Percentiles rank a stretch among this genome's conserved stretches.
phyloP scores from a whole-genome alignment of 2,329 filamentous ascomycete genomes.

The Aspergillus ochraceus region DNA sequence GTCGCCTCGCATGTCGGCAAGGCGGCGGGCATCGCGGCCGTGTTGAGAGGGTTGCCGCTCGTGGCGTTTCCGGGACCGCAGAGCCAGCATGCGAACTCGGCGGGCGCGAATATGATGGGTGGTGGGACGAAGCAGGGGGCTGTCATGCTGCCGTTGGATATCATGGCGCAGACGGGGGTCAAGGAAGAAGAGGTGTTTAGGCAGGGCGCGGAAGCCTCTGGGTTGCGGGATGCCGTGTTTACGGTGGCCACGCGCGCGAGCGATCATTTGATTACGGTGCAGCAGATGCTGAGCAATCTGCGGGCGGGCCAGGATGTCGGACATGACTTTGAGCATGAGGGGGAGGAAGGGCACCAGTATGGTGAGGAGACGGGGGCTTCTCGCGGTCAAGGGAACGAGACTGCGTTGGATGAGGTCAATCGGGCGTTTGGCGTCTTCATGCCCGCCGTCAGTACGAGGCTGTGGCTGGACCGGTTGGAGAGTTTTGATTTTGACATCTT shows the following conservation, averaged over 20 bases:
- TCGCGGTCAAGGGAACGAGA: conserved; percentile 20
- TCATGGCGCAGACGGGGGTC: conserved; percentile 80
- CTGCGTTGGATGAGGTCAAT: conserved; percentile 55
- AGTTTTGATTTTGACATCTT: conserved; percentile 82
- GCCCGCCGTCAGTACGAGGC: conserved; percentile 72
- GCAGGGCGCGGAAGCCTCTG: conserved; percentile 72
- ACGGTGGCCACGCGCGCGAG: conserved; percentile 89
- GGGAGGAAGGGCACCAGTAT: conserved; percentile 68
- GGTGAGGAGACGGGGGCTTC: neutral
- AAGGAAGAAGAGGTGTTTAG: conserved; percentile 89
- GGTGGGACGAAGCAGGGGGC: conserved; percentile 56
- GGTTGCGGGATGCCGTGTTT: conserved; percentile 87
- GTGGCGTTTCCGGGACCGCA: conserved; percentile 73
- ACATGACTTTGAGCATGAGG: conserved; percentile 85
- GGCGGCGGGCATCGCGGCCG: conserved; percentile 80
- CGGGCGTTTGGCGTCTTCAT: conserved; percentile 77
- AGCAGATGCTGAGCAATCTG: conserved; percentile 85
- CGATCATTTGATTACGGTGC: conserved; percentile 90
- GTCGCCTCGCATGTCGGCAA: conserved; percentile 95
- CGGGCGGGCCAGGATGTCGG: conserved; percentile 71
- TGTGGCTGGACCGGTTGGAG: conserved; percentile 79
- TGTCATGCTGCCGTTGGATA: conserved; percentile 79
- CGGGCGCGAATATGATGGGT: conserved; percentile 38
- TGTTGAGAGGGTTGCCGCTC: conserved; percentile 83
- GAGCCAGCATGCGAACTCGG: conserved; percentile 54